These are phyloP conservation scores for Orychophragmus violaceus DNA, from an alignment of 345 rosid genomes.

Conservation along the genomic window DNA sequence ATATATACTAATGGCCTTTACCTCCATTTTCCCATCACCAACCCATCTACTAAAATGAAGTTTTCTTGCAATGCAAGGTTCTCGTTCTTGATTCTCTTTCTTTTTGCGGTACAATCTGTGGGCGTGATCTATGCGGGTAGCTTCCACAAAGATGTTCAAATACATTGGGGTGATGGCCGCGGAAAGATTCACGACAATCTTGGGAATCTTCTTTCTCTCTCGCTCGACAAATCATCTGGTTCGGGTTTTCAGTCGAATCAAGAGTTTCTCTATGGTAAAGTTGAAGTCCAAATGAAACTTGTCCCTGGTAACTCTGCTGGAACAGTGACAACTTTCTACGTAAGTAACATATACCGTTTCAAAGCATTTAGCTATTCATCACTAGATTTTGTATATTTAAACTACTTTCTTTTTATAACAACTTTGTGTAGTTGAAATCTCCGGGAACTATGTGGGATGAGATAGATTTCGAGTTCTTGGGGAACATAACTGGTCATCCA, in stretches of 20 bases:
- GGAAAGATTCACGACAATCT: slow-evolving; percentile 17
- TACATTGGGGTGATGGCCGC: slow-evolving; percentile 29
- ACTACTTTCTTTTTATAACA: neutral
- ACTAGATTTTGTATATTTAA: neutral
- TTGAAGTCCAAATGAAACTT: slow-evolving; percentile 41
- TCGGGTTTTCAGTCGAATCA: slow-evolving; percentile 39
- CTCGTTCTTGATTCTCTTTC: slow-evolving; percentile 14
- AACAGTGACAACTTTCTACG: slow-evolving; percentile 46
- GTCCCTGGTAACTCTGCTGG: slow-evolving; percentile 47
- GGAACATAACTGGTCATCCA: slow-evolving; percentile 38
- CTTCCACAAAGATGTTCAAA: slow-evolving; percentile 29
- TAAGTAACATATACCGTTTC: slow-evolving; percentile 6
- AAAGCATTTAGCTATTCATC: too few relatives aligned
- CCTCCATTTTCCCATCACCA: slow-evolving; percentile 5
- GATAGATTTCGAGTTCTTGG: slow-evolving; percentile 42
- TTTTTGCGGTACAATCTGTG: slow-evolving; percentile 14
- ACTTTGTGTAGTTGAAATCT: slow-evolving; percentile 13
- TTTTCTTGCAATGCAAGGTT: slow-evolving; percentile 16
- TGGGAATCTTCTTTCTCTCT: slow-evolving; percentile 29
- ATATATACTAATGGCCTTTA: slow-evolving; percentile 10
- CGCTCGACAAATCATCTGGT: slow-evolving; percentile 39
- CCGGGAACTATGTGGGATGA: slow-evolving; percentile 37
- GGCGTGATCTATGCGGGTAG: slow-evolving; percentile 24
- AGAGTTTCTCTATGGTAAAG: slow-evolving; percentile 35
- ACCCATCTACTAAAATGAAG: slow-evolving; percentile 13